These are phyloP conservation scores for Mortierella sp. DNA, from an alignment of 371 early-diverging fungal species.

Conservation along the genomic window DNA sequence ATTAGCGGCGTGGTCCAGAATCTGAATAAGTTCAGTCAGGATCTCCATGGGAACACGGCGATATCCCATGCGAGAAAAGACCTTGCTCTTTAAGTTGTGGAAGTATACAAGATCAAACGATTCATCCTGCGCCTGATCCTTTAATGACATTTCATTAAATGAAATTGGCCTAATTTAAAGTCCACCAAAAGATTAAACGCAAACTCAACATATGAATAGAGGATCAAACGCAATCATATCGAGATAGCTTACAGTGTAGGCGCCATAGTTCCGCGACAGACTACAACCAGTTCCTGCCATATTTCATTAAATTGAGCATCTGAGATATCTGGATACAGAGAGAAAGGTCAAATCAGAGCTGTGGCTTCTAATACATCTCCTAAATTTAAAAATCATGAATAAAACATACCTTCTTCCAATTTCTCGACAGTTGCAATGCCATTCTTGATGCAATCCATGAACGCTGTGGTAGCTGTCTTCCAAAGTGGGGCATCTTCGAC, in stretches of 20 bases:
- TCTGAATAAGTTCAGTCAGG: conserved; percentile 67
- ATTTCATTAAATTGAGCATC: conserved; percentile 71
- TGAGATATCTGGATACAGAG: conserved; percentile 61
- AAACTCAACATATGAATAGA: not conserved
- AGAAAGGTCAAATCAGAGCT: not conserved
- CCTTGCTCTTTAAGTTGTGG: conserved; percentile 72
- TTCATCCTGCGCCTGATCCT: conserved; percentile 81
- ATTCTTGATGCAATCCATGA: conserved; percentile 71
- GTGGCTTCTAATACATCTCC: not conserved
- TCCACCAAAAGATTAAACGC: not conserved
- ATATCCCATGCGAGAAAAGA: conserved; percentile 77
- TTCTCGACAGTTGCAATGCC: conserved; percentile 70
- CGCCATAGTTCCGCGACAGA: conserved; percentile 79
- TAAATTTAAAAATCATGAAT: too few species aligned
- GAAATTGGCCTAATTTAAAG: conserved; percentile 55
- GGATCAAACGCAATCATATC: not conserved
- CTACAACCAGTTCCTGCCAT: conserved; percentile 75
- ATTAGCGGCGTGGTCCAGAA: conserved; percentile 68
- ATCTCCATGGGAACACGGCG: conserved; percentile 73
- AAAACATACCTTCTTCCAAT: conserved; percentile 66
- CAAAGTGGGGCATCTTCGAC: conserved; percentile 83
- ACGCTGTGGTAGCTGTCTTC: conserved; percentile 77
- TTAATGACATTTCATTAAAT: conserved; percentile 69
- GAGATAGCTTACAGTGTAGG: conserved; percentile 69
- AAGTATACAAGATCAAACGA: conserved; percentile 84